phyloP scores from a whole-genome alignment of 345 rosid species.

The Sapria himalayana region DNA sequence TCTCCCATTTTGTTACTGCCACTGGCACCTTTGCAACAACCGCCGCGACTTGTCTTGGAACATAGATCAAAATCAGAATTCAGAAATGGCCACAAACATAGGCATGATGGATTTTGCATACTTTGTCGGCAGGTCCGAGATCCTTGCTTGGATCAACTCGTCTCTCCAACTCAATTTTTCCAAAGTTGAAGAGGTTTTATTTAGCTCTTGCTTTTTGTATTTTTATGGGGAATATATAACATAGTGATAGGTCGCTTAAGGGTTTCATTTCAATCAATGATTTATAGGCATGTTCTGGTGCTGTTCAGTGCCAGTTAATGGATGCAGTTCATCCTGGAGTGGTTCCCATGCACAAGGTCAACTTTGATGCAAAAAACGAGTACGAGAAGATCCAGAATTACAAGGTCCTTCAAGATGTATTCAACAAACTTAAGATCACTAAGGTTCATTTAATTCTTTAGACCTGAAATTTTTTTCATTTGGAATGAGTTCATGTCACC shows the following conservation, averaged over 20 bases:
- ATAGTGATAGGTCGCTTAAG: not conserved
- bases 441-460: constrained; percentile 28
- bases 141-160: constrained; percentile 85
- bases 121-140: constrained; percentile 93
- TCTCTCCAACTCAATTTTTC: constrained; percentile 75
- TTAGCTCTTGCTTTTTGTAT: not conserved
- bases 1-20: no score
- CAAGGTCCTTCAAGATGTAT: constrained; percentile 90
- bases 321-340: constrained; percentile 71
- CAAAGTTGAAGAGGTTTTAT: constrained; percentile 84
- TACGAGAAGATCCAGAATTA: constrained; percentile 97
- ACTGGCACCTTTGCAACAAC: no score
- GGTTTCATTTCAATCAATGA: constrained; percentile 2
- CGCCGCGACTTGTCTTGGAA: no score
- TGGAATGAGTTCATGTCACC: not conserved
- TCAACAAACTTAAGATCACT: constrained; percentile 83
- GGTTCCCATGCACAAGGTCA: constrained; percentile 98
- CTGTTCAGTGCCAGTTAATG: constrained; percentile 91
- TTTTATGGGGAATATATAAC: no score
- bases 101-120: constrained; percentile 91
- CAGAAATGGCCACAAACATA: constrained; percentile 51
- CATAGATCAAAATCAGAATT: not conserved
- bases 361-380: constrained; percentile 83
- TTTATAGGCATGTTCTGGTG: constrained; percentile 66
- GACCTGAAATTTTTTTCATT: not conserved